Evolutionary conservation across 169 alveolate genomes (phyloP).

Genomic region (Babesia sp.): DNA sequence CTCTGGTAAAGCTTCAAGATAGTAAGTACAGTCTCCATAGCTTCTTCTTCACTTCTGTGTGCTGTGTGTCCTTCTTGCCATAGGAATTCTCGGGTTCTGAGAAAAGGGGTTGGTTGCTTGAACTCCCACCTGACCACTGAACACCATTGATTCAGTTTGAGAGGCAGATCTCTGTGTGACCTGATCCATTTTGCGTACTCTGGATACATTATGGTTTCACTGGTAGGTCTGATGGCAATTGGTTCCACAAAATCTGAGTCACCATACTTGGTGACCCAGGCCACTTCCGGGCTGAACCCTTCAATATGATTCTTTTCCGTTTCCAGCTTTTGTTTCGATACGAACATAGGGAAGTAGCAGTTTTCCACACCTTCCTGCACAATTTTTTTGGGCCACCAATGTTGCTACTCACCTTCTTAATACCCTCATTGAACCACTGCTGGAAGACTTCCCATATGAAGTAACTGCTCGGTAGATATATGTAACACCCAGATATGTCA

Average conservation of each 20-base stretch:
- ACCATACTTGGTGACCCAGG: conserved; percentile 99
- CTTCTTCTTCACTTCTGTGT: conserved; percentile 95
- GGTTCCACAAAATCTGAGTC: conserved; percentile 92
- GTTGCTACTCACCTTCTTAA: conserved; percentile 75
- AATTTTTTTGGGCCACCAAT: conserved; percentile 40
- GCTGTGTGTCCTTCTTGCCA: conserved; percentile 99
- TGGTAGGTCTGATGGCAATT: conserved; percentile 98
- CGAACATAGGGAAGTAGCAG: conserved; percentile 96
- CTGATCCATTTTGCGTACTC: conserved; percentile 97
- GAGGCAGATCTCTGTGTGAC: conserved; percentile 98
- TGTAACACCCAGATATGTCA: conserved; percentile 99
- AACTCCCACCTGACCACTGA: conserved; percentile 99
- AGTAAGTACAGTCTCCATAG: conserved; percentile 87
- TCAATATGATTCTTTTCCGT: conserved; percentile 97
- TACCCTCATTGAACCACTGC: conserved; percentile 86
- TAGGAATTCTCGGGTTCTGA: conserved; percentile 98
- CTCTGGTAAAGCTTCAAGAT: conserved; percentile 88
- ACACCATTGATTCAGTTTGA: conserved; percentile 96
- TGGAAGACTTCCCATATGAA: conserved; percentile 97
- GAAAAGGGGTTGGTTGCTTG: conserved; percentile 99
- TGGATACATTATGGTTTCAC: conserved; percentile 99
- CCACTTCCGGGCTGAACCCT: conserved; percentile 99
- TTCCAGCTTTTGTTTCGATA: conserved; percentile 91
- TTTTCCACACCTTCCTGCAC: conserved; percentile 84
- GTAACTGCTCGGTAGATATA: conserved; percentile 96